These are phyloP conservation scores for Porphyrellus sp. DNA, from an alignment of 1,284 basidiomycete species.

Conservation along the genomic window DNA sequence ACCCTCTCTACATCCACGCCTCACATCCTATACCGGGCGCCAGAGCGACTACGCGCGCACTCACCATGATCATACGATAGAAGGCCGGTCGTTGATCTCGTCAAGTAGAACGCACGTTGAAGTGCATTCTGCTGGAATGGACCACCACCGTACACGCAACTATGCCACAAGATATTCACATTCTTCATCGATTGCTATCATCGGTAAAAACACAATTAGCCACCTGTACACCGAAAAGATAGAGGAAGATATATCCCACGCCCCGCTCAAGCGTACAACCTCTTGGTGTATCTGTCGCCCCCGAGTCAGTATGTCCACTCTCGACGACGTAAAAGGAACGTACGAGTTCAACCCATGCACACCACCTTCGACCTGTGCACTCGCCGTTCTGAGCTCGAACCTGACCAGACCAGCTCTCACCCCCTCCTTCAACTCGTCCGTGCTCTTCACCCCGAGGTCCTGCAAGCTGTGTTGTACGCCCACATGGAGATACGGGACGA, in stretches of 20 bases:
- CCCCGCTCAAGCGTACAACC: conserved; percentile 32
- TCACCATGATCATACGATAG: too few relatives aligned
- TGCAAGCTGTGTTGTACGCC: conserved; percentile 96
- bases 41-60: too few relatives aligned
- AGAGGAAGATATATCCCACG: not conserved
- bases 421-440: conserved; percentile 59
- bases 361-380: conserved; percentile 94
- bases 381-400: conserved; percentile 94
- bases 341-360: conserved; percentile 91
- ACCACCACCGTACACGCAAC: too few relatives aligned
- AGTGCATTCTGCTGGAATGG: too few relatives aligned
- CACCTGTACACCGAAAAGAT: not conserved
- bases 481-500: conserved; percentile 88
- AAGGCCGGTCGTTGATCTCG: too few relatives aligned
- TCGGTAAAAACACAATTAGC: not conserved
- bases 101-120: too few relatives aligned
- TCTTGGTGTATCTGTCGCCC: conserved; percentile 33
- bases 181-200: too few relatives aligned
- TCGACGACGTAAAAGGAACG: conserved; percentile 31
- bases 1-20: too few relatives aligned
- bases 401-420: conserved; percentile 70
- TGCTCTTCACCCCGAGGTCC: conserved; percentile 82
- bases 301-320: not conserved
- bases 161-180: too few relatives aligned
- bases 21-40: too few relatives aligned